These are phyloP conservation scores for Castanopsis chinensis DNA, from an alignment of 306 rosid species.

Conservation along the genomic window DNA sequence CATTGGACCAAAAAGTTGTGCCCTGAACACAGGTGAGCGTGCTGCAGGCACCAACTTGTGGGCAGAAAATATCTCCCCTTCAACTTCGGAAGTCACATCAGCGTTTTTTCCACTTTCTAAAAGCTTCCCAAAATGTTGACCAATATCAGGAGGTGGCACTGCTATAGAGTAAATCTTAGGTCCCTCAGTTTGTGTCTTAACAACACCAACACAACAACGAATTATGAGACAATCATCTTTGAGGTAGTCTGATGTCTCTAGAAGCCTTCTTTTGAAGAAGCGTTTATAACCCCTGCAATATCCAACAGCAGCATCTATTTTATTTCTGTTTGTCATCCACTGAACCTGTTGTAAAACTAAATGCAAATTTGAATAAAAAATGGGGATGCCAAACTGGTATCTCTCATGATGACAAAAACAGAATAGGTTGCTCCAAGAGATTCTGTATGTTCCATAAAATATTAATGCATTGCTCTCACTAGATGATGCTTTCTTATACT, in stretches of 20 bases:
- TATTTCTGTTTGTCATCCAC: constrained; percentile 4
- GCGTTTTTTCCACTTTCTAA: constrained; percentile 50
- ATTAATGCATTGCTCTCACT: background rate
- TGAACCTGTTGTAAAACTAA: background rate
- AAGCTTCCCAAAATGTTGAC: constrained; percentile 52
- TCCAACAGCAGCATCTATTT: background rate
- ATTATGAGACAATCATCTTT: constrained; percentile 60
- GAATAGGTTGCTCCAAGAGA: background rate
- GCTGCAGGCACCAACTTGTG: constrained; percentile 68
- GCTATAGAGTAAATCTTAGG: constrained; percentile 51
- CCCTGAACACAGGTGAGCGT: constrained; percentile 61
- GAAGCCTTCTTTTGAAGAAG: constrained; percentile 46
- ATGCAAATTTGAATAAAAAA: background rate
- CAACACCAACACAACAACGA: constrained; percentile 64
- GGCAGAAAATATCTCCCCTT: constrained; percentile 49
- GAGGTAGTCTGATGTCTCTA: constrained; percentile 57
- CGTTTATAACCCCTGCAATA: constrained; percentile 65
- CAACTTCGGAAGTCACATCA: constrained; percentile 61
- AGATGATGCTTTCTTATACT: background rate
- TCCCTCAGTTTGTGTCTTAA: constrained; percentile 49
- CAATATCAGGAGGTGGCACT: constrained; percentile 44
- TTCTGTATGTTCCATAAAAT: background rate
- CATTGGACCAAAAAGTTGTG: constrained; percentile 67
- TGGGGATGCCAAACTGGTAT: constrained; percentile 3
- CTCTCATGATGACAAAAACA: background rate